Evolutionary conservation across 495 filamentous ascomycete genomes (phyloP), one percentile per base, ranked within the genome.

Genomic region (Glutinoglossum americanum): DNA sequence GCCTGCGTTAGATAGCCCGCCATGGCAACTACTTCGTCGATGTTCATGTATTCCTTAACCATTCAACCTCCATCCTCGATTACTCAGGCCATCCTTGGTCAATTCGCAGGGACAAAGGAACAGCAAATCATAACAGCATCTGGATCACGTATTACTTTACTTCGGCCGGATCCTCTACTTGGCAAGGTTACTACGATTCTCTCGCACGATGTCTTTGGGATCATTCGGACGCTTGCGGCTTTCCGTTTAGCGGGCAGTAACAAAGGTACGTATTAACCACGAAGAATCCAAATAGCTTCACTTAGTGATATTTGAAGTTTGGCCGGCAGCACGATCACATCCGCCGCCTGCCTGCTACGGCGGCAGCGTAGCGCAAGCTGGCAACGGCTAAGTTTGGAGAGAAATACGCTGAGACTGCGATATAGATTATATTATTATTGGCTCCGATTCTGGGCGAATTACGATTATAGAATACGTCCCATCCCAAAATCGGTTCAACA

Each of bases 21-120:
- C 71, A 99, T 99, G 92, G 89, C 92, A 68, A 90, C 87, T 60
- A 94, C 89, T 47, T 94, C 89, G 62, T 87, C 86, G 65, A 93
- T 95, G 88, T 94, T 94, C 68, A 82, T 97, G 76, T 97, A 97
- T 74, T 89, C 86, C 51, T 73, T 97, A 68, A 96, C 93, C 23
- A 81, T 99, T 64, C 85, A 94, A 69, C 83, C 87, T 58, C 86
- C 93, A 27, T 85, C 89, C 54, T 83, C 88, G 37, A 76, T 94
- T 62, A 88, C 82, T 17, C 85, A 94, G 72, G 88, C 89, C 56
- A 83, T 96, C 55, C 75, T 94, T 17, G 92, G 92, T 60, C 87
- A 96, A 65, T 96, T 96, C 69, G 81, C 88, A 57, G 89, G 92
- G 44, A 92, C 84, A 57, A 92, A 88, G 68, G 88, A 94, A 65